phyloP scores from a whole-genome alignment of 345 rosid genomes.

The Brassica juncea region DNA sequence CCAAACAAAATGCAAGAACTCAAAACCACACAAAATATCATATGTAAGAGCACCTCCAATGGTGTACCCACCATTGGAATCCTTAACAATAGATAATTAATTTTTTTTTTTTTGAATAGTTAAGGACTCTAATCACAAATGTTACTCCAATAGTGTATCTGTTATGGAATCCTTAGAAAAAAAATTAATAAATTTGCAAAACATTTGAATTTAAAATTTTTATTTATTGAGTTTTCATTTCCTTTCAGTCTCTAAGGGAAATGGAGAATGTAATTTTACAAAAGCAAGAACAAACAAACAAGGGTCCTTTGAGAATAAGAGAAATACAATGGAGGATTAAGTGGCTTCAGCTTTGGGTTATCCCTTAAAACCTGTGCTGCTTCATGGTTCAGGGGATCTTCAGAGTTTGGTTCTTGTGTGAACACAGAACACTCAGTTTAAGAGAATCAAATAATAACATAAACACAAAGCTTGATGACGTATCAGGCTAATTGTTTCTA shows the following conservation, averaged over 20 bases:
- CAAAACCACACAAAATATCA: constrained; percentile 30
- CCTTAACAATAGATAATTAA: too few species aligned
- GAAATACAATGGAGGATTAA: constrained; percentile 32
- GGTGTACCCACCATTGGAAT: too few species aligned
- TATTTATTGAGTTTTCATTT: neutral
- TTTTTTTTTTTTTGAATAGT: too few species aligned
- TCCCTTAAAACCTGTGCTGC: constrained; percentile 90
- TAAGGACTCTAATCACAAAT: too few species aligned
- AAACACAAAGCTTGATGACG: neutral
- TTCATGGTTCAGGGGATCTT: constrained; percentile 95
- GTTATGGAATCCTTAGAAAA: too few species aligned
- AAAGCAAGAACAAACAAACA: constrained; percentile 26
- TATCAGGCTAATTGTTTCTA: constrained; percentile 23
- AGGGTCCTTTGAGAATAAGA: constrained; percentile 6
- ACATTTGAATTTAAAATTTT: too few species aligned
- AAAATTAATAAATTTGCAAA: too few species aligned
- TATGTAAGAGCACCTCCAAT: neutral
- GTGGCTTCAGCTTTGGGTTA: constrained; percentile 48
- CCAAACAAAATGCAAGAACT: constrained; percentile 1
- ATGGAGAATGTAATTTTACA: constrained; percentile 33
- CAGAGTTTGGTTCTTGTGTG: constrained; percentile 80
- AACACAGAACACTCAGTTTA: neutral
- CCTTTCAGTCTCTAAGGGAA: constrained; percentile 22
- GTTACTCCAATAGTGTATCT: too few species aligned
- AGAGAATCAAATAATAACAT: neutral